Evolutionary conservation across 139 green algal species (phyloP).

Genomic region (Micractinium conductrix): DNA sequence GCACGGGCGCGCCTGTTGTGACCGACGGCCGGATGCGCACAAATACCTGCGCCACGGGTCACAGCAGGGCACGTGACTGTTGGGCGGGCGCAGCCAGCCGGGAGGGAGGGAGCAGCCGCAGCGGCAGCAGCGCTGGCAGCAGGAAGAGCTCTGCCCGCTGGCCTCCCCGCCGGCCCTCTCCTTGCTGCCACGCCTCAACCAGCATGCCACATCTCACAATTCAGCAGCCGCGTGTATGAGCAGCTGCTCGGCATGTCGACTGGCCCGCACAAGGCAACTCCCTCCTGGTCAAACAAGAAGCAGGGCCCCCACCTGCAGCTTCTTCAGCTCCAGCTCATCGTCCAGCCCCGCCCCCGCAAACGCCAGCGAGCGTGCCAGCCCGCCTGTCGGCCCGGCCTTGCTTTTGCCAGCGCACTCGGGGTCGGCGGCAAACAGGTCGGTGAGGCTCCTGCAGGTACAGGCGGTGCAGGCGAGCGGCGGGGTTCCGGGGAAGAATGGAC

Average conservation of each 20-base stretch:
- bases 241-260: no score
- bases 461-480: neutral
- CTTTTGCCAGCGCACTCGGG: constrained; percentile 19
- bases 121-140: no score
- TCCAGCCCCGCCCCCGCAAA: constrained; percentile 34
- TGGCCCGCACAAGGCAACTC: no score
- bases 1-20: constrained; percentile 7
- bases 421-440: constrained; percentile 36
- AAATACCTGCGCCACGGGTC: constrained; percentile 63
- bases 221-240: no score
- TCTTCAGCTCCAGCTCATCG: constrained; percentile 39
- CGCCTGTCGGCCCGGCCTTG: neutral
- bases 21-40: constrained; percentile 59
- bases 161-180: no score
- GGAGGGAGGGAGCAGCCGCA: no score
- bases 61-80: no score
- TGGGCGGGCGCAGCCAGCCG: no score
- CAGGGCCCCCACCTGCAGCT: constrained; percentile 48
- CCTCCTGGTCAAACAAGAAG: no score
- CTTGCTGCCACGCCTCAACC: no score
- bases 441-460: constrained; percentile 34
- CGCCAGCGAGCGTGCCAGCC: neutral
- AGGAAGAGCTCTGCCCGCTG: no score
- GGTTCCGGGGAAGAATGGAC: neutral
- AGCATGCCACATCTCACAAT: no score